Base-by-base conservation (phyloP, 371 early-diverging fungal species). In the Batrachochytrium dendrobatidis region DNA sequence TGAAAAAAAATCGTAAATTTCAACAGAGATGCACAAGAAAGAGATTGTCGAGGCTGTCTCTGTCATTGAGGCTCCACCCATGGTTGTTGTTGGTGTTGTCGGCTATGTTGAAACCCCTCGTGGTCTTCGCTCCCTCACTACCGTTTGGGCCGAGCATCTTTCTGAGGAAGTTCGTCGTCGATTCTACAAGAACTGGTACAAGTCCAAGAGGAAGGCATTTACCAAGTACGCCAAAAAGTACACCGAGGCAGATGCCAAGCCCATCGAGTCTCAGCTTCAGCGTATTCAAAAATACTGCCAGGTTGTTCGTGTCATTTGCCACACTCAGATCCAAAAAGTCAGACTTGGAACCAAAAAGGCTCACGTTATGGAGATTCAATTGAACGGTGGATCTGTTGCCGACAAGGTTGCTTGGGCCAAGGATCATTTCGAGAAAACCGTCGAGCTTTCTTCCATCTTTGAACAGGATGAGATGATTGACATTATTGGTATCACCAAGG, bases 101-200 rank as follows among this genome's bases (percentile, higher is more conserved):
- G 99, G 99, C 68, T 99, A 99, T 88, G 88, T 97, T 75, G 89
- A 92, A 82, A 99, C 99, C 58, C 95, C 97, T 60, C 88, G 92
- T 62, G 99, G 99, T 77, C 86, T 97, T 66, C 94, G 95, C 69
- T 84, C 95, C 58, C 82, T 98, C 65, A 91, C 95, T 79, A 97
- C 97, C 74, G 95, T 99, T 76, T 92, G 98, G 94, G 97, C 99
- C 62, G 91, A 98, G 83, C 97, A 99, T 83, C 83, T 99, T 64
- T 86, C 87, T 68, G 99, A 99, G 70, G 95, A 95, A 70, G 86
- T 98, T 63, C 88, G 88, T 82, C 92, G 99, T 72, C 90, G 99
- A 74, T 98, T 98, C 92, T 97, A 97, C 91, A 94, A 95, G 89
- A 98, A 95, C 92, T 97, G 95, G 94, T 95, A 94, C 89, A 83